Base-by-base conservation (phyloP, 2,329 filamentous ascomycete genomes). In the Apiospora rasikravindrae region DNA sequence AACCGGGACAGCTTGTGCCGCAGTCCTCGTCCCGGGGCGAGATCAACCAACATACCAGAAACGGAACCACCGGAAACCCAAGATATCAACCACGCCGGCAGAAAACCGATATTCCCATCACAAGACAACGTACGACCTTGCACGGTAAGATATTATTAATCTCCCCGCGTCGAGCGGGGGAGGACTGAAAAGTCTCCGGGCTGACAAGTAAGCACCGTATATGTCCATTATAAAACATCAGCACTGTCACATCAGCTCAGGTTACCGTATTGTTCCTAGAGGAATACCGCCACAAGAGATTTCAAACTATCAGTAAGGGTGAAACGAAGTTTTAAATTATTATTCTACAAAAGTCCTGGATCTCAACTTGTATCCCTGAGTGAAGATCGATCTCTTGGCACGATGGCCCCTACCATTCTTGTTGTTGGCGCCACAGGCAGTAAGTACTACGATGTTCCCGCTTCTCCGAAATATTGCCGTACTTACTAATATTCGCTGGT, bases 391-490 rank as follows among this genome's bases (percentile, higher is more conserved):
- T 33, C 29, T 40, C 10, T 14, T 40, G 57, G 10, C 57, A 64
- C 22, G 4, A 83, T 83, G 81, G 26, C 79, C 71, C 78, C 81
- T 40, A 74, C 79, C 4, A 79, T 84, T 68, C 80, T 84, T 13
- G 75, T 83, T 40, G 75, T 75, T 66, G 82, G 82, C 1, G 82
- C 81, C 16, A 83, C 82, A 2, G 82, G 82, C n/a, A 84, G 83
- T 64, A 83, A 81, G 8, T 81, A 82, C 51, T 75, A 71, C 68
- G 72, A 53, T 67, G 77, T 82, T 0, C 75, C n/a, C 2, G 5
- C 0, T 5, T 26, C 10, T 4, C 11, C 1, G 6, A 4, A 13
- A 4, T n/a, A 2, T 13, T 3, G 14, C 10, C n/a, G 13, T 51
- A 11, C 8, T 14, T 26, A 10, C 49, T 51, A n/a, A 51, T n/a